phyloP scores from a whole-genome alignment of 2,329 filamentous ascomycete genomes.

The Hymenotorrendiella dingleyae region DNA sequence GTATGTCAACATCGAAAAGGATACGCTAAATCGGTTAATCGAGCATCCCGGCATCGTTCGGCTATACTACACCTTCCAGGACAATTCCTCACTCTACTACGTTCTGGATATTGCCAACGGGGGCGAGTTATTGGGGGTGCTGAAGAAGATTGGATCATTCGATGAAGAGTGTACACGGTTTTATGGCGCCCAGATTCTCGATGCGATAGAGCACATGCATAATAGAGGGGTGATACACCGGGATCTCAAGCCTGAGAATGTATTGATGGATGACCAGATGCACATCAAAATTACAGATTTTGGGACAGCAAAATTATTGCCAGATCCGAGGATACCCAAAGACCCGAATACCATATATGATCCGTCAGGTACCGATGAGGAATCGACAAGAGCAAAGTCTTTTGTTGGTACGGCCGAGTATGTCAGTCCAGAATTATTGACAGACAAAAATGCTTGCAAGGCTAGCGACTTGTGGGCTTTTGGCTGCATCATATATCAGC shows the following conservation, averaged over 20 bases:
- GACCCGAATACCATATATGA: slow-evolving; percentile 32
- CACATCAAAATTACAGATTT: slow-evolving; percentile 99
- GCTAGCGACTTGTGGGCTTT: slow-evolving; percentile 98
- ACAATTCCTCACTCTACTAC: slow-evolving; percentile 93
- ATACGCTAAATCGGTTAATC: slow-evolving; percentile 90
- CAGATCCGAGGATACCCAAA: slow-evolving; percentile 41
- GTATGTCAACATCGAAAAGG: slow-evolving; percentile 99
- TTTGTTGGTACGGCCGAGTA: slow-evolving; percentile 98
- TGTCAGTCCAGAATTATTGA: slow-evolving; percentile 93
- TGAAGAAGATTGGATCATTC: slow-evolving; percentile 93
- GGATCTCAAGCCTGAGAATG: slow-evolving; percentile 95
- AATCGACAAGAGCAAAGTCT: slow-evolving; percentile 75
- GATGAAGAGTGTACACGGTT: slow-evolving; percentile 92
- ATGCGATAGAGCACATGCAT: slow-evolving; percentile 98
- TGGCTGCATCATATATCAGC: slow-evolving; percentile 95
- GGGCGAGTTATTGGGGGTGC: slow-evolving; percentile 82
- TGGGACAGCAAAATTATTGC: slow-evolving; percentile 91
- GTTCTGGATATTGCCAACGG: slow-evolving; percentile 90
- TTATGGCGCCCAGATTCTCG: slow-evolving; percentile 92
- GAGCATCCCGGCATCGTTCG: slow-evolving; percentile 96
- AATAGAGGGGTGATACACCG: slow-evolving; percentile 91
- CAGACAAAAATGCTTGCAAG: slow-evolving; percentile 95
- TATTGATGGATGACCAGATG: slow-evolving; percentile 90
- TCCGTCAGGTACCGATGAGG: slow-evolving; percentile 36
- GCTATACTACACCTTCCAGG: slow-evolving; percentile 97